Conservation (phyloP, 805 yeast species). For the Komagataella phaffii region DNA sequence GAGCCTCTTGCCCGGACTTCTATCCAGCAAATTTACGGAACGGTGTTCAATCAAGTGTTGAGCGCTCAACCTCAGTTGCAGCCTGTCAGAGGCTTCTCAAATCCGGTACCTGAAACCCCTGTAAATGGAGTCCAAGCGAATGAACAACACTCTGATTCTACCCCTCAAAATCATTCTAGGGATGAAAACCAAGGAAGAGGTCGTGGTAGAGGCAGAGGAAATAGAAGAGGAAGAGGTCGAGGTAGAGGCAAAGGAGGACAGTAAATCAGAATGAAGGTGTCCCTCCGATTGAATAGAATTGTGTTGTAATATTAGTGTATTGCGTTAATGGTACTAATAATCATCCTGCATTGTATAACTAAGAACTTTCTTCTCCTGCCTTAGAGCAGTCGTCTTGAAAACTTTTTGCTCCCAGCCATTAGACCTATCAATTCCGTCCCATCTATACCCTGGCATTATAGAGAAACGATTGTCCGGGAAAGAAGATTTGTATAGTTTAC, state of each 20-base stretch:
- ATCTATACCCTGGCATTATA: constrained; percentile 64
- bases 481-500: constrained; percentile 40
- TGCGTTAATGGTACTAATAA: constrained; percentile 6
- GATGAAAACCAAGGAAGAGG: constrained; percentile 2
- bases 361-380: constrained; percentile 15
- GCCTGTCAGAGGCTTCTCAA: constrained; percentile 1
- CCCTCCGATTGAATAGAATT: background rate
- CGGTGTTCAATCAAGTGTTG: constrained; percentile 13
- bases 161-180: background rate
- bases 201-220: constrained; percentile 7
- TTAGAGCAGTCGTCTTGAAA: constrained; percentile 29
- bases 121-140: background rate
- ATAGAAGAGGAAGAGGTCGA: constrained; percentile 11
- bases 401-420: constrained; percentile 72
- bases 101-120: constrained; percentile 1
- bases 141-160: constrained; percentile 1
- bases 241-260: background rate
- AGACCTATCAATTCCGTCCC: constrained; percentile 90
- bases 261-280: background rate
- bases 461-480: constrained; percentile 62
- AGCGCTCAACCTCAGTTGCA: constrained; percentile 1
- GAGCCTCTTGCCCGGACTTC: constrained; percentile 5
- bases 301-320: background rate
- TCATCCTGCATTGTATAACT: constrained; percentile 26
- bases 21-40: constrained; percentile 15